A percentile compares a stretch with the other conserved stretches of the same genome.
Evolutionary conservation across 306 rosid genomes (phyloP).

Genomic region (Medicago arabica): DNA sequence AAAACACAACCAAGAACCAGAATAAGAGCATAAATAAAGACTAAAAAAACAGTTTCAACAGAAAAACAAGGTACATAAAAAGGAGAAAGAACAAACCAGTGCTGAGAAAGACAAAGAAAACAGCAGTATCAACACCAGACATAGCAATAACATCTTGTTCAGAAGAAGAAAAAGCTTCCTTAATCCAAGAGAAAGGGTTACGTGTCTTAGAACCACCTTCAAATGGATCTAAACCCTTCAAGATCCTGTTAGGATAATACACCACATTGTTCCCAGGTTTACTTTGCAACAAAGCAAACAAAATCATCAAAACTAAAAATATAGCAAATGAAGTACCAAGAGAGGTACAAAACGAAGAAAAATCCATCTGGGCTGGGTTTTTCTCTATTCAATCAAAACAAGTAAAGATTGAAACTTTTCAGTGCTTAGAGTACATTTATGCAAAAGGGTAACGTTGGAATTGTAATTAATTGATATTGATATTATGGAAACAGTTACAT

Average conservation of each 20-base stretch:
- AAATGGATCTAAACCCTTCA: slow-evolving; percentile 70
- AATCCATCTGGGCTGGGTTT: slow-evolving; percentile 72
- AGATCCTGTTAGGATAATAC: slow-evolving; percentile 89
- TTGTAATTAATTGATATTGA: slow-evolving; percentile 13
- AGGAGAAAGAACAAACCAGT: slow-evolving; percentile 58
- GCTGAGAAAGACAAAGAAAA: slow-evolving; percentile 79
- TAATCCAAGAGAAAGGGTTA: slow-evolving; percentile 85
- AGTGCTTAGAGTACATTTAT: neutral
- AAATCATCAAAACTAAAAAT: slow-evolving; percentile 68
- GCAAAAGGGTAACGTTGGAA: slow-evolving; percentile 32
- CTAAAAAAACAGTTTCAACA: no score
- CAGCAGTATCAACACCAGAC: slow-evolving; percentile 96
- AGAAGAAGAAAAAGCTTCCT: slow-evolving; percentile 67
- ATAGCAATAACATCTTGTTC: slow-evolving; percentile 69
- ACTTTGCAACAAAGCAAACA: slow-evolving; percentile 64
- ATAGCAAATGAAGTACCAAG: slow-evolving; percentile 82
- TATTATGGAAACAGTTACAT: neutral
- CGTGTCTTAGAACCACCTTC: slow-evolving; percentile 57
- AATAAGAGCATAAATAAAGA: neutral
- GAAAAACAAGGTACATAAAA: neutral
- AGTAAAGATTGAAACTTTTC: slow-evolving; percentile 20
- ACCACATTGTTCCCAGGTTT: slow-evolving; percentile 82
- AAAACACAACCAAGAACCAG: slow-evolving; percentile 15
- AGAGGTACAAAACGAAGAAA: slow-evolving; percentile 80
- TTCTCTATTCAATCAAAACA: neutral